Evolutionary conservation across 176 grass and related monocot genomes (phyloP), one percentile per base, ranked within the genome.

Genomic region (Poa pratensis): DNA sequence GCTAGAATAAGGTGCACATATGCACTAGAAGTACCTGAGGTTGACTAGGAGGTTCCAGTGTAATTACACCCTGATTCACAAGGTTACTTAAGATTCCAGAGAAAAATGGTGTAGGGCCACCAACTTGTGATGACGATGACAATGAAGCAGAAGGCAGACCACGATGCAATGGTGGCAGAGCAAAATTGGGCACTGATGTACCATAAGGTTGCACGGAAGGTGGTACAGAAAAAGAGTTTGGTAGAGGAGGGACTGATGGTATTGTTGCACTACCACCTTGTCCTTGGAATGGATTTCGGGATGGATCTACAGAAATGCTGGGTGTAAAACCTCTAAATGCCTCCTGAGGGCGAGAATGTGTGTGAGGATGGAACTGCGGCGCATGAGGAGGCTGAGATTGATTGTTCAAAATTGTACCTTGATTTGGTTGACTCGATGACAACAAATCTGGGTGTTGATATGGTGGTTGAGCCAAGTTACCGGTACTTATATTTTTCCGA

Each of bases 71-170:
- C 11, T 94, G 90, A 69, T 83, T 75, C 90, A 99, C 91, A 55
- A 96, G 94, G 57, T 91, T 96, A 90, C 82, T 90, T 79, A 99
- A 88, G 23, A 99, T 77, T 66, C 97, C 94, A 79, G 97, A 94
- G 58, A 94, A 83, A 84, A 86, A 79, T 46, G 84, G 57, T 67
- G 85, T 81, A 20, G 88, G 59, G 59, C 81, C 83, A 34, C 73
- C 70, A 86, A 84, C 84, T 81, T 87, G 88, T 57, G 87, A 85
- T 83, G 89, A 86, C 63, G 87, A 63, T 69, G 70, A 87, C 63
- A 68, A 82, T 40, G 85, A 69, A n/a, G 86, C 64, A 75, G 91
- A 91, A 65, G 81, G 86, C 72, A 88, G 86, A 9, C 90, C 90
- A 0, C 82, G 69, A 60, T 90, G 97, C 77, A 99, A 66, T 69